Evolutionary conservation across 139 green algal species (phyloP), one percentile per base, ranked within the genome.

Genomic region (Chlorella sp.): DNA sequence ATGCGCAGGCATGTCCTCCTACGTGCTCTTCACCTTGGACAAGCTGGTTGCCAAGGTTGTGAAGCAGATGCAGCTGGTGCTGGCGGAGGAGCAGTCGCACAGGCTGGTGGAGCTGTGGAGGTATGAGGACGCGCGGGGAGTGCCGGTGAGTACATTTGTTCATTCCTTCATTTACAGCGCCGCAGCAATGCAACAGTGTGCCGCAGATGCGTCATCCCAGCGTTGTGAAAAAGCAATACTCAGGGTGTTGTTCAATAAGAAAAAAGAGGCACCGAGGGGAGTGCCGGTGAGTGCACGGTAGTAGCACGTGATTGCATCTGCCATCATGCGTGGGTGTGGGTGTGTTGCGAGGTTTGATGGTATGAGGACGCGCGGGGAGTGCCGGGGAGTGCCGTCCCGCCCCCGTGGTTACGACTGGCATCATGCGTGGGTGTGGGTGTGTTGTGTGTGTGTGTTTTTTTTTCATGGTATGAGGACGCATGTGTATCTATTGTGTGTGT

Each of bases 31-130:
- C 84, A 94, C 91, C n/a, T 64, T 89, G 48, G 86, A 91, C 81
- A 93, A 93, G 86, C 90, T 93, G 71, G 95, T 98, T 69, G 93
- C 94, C 89, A 98, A 98, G 92, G 82, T 99, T 7, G 93, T 99
- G 34, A 98, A 98, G 92, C 97, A 99, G 83, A 78, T 95, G 68
- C 92, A 95, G 89, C 81, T 90, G 36, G 75, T 97, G 81, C 88
- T 96, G 73, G 57, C 83, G 60, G 97, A 98, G 21, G 97, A 98
- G 19, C 42, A 94, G 37, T 89, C 83, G 34, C 89, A 71, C 39
- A 94, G 96, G 83, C 94, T 99, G 83, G 81, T 95, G 37, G 92
- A 96, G 34, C 91, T 99, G 85, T 95, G 95, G 91, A 88, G 94
- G 18, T 99, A 99, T 81, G 97, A 99, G 93, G 82, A 86, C 24